A percentile compares a stretch with the other conserved stretches of the same genome.
Conservation (phyloP, 352 stramenopile genomes). For the Pythium dissotocum region DNA sequence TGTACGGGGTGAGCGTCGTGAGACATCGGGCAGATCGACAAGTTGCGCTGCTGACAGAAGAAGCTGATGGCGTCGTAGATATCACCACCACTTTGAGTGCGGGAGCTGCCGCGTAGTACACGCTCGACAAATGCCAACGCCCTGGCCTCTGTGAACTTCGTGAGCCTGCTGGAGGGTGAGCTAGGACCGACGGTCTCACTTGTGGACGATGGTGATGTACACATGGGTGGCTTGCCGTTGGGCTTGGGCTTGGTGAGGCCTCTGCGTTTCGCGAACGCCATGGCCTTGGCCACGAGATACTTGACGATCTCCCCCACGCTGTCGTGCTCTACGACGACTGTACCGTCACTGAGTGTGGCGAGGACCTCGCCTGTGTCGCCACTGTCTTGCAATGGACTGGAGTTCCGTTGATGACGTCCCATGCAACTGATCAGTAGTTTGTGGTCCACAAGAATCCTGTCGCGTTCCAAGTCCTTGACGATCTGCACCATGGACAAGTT, state of each 20-base stretch:
- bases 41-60: constrained; percentile 56
- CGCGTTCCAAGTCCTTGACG: constrained; percentile 74
- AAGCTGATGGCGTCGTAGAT: constrained; percentile 84
- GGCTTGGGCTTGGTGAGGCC: background rate
- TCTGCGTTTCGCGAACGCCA: constrained; percentile 37
- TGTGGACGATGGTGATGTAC: background rate
- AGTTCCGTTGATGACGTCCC: background rate
- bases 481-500: constrained; percentile 80
- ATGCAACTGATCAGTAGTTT: constrained; percentile 40
- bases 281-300: constrained; percentile 51
- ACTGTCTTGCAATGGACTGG: background rate
- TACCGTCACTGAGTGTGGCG: constrained; percentile 4
- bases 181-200: constrained; percentile 1
- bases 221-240: constrained; percentile 4
- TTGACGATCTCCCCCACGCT: constrained; percentile 61
- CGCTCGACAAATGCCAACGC: constrained; percentile 72
- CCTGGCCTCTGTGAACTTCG: constrained; percentile 41
- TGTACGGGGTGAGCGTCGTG: constrained; percentile 62
- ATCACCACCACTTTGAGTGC: constrained; percentile 75
- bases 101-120: constrained; percentile 61
- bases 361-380: background rate
- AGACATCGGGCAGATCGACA: constrained; percentile 70
- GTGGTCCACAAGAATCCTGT: constrained; percentile 63
- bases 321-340: constrained; percentile 30
- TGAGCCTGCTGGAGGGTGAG: constrained; percentile 24